These are phyloP conservation scores for Collybia sordida DNA, from an alignment of 768 basidiomycete species.

Conservation along the genomic window DNA sequence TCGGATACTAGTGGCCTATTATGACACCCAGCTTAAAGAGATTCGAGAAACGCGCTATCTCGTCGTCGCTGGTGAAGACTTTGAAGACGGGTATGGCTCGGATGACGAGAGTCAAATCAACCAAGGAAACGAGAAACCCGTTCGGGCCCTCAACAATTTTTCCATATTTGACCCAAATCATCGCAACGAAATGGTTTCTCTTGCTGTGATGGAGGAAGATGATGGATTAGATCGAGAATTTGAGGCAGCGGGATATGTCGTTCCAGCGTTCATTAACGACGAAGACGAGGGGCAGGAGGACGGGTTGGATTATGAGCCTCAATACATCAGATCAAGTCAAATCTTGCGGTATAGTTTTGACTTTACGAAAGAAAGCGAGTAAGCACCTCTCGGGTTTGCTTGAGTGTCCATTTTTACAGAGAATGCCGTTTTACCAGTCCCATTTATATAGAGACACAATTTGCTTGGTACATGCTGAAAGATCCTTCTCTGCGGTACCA, in stretches of 20 bases:
- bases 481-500: constrained; percentile 46
- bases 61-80: constrained; percentile 41
- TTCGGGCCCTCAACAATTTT: constrained; percentile 58
- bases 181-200: constrained; percentile 43
- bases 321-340: constrained; percentile 44
- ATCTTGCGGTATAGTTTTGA: constrained; percentile 53
- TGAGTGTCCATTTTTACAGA: background rate
- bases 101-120: background rate
- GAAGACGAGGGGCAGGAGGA: constrained; percentile 68
- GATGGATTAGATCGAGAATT: constrained; percentile 39
- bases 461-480: constrained; percentile 62
- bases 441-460: constrained; percentile 64
- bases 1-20: constrained; percentile 32
- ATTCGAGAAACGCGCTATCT: constrained; percentile 33
- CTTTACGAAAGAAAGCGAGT: constrained; percentile 52
- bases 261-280: constrained; percentile 45
- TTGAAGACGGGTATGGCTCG: background rate
- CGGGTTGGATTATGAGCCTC: constrained; percentile 24
- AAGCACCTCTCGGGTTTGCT: constrained; percentile 19
- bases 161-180: constrained; percentile 56
- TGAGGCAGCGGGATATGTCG: constrained; percentile 56
- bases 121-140: constrained; percentile 44
- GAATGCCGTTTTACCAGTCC: constrained; percentile 31
- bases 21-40: constrained; percentile 29
- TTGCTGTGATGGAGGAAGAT: constrained; percentile 44